Evolutionary conservation across 2,329 filamentous ascomycete genomes (phyloP), one percentile per base, ranked within the genome.

Genomic region (Fusarium virguliforme): DNA sequence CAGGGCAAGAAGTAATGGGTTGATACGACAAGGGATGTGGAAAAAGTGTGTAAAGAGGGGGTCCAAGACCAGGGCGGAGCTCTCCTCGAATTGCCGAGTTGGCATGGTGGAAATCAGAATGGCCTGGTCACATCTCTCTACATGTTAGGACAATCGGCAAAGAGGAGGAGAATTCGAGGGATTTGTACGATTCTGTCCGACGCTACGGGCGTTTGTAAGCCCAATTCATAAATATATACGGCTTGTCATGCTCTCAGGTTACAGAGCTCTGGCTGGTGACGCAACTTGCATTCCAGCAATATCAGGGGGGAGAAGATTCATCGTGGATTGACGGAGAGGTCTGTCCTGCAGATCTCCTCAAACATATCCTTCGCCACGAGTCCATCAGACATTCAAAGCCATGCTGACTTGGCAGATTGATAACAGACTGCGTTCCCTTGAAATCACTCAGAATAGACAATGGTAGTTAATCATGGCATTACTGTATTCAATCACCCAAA

Each of bases 1-100:
- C 90, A 91, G 77, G 87, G 90, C 76, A 92, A 90, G 84, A 92
- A 90, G 84, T 92, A 91, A 85, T 54, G 50, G 26, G 90, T 83
- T 78, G 53, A 61, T 26, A 54, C 40, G n/a, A 55, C 24, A 30
- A 30, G 43, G 28, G 41, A 62, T 48, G 24, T 34, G 46, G 46
- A 57, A 63, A 62, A 71, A 70, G 50, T 65, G 72, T 75, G 65
- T 64, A 74, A 73, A 70, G 18, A 73, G 53, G 61, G 58, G 26
- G 4, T 53, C 24, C 18, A 18, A 53, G 35, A 60, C 40, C 54
- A 35, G 48, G 54, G 59, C 55, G 40, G 32, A 41, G 38, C 62
- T 60, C 55, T 58, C 18, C 46, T 62, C 48, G n/a, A 48, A 53
- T 46, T 55, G 32, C 61, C 35, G 8, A 51, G 60, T 57, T 59